Percentiles rank a stretch among this genome's conserved stretches.
phyloP scores from a whole-genome alignment of 2,329 filamentous ascomycete genomes.

The Tolypocladium nubicola region DNA sequence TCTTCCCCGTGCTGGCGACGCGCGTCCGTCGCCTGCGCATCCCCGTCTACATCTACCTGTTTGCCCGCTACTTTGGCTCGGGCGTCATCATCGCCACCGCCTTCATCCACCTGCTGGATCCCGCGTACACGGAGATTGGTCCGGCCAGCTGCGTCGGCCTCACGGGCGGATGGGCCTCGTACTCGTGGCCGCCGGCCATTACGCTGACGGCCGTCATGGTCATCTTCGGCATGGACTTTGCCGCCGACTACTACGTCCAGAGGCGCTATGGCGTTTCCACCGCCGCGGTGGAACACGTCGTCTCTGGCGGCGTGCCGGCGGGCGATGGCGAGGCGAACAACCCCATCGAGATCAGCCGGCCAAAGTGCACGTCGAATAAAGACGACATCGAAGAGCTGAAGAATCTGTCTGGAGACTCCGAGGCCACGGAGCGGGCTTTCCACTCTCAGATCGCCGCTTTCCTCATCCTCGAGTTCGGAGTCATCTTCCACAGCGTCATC shows the following conservation, averaged over 20 bases:
- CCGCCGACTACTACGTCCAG: slow-evolving; percentile 38
- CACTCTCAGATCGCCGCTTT: slow-evolving; percentile 32
- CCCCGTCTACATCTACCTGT: background rate
- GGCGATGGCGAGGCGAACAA: background rate
- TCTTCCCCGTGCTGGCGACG: background rate
- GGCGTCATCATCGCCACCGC: background rate
- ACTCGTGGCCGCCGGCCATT: slow-evolving; percentile 42
- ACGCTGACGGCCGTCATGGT: slow-evolving; percentile 34
- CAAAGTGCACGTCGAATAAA: background rate
- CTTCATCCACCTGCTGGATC: background rate
- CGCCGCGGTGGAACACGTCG: background rate
- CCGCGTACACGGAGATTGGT: slow-evolving; percentile 13
- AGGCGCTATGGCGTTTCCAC: slow-evolving; percentile 27
- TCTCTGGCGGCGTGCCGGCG: background rate
- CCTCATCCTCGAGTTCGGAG: slow-evolving; percentile 45
- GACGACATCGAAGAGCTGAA: background rate
- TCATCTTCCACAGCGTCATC: slow-evolving; percentile 54
- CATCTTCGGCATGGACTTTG: slow-evolving; percentile 40
- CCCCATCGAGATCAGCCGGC: background rate
- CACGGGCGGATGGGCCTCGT: slow-evolving; percentile 39
- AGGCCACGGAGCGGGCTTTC: slow-evolving; percentile 3
- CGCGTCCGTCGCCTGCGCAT: background rate
- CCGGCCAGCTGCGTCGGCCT: slow-evolving; percentile 28
- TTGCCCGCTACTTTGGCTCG: background rate
- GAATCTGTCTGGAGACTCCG: background rate